Base-by-base conservation (phyloP, 2,329 filamentous ascomycete genomes). In the Orbilia javanica region DNA sequence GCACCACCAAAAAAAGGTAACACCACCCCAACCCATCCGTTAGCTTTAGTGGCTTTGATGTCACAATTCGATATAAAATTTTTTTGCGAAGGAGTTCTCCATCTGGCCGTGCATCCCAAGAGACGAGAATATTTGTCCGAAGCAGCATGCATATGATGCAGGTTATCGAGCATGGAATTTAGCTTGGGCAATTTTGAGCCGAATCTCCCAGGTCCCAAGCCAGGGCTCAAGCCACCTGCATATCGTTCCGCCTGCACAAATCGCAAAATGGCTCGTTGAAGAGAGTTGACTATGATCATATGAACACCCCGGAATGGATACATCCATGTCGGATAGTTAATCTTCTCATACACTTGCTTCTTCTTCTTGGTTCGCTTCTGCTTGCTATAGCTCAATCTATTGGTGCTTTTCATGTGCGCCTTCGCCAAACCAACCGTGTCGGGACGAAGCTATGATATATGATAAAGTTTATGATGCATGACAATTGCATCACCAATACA, bases 41-140 rank as follows among this genome's bases (percentile, higher is more conserved):
- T 60, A 8, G 55, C 55, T 18, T 42, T 60, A 8, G 55, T 42
- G 55, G 27, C 29, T 50, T 25, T 39, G 22, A 48, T 57, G 15
- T 62, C 53, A 42, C 29, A 60, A 60, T 29, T 62, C 52, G n/a
- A 50, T 57, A 57, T 70, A 70, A 60, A 60, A 62, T 50, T 27
- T 48, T 55, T 55, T 60, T 39, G 10, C 31, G 34, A 60, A 50
- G 25, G 53, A 36, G 39, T 70, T 57, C 52, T 57, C 52, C 22
- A 39, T 63, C 34, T 18, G 18, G 4, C 31, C 25, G 11, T 62
- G 53, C 66, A 50, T 52, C 39, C 22, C 31, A 42, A 62, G 20
- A 34, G 20, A 34, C 66, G 53, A 70, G 42, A 62, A 5, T 48
- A 25, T 62, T n/a, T 42, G 39, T 50, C 55, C 66, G 42, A 39